phyloP scores from a whole-genome alignment of 1,284 basidiomycete genomes.

The Papiliotrema fonsecae region DNA sequence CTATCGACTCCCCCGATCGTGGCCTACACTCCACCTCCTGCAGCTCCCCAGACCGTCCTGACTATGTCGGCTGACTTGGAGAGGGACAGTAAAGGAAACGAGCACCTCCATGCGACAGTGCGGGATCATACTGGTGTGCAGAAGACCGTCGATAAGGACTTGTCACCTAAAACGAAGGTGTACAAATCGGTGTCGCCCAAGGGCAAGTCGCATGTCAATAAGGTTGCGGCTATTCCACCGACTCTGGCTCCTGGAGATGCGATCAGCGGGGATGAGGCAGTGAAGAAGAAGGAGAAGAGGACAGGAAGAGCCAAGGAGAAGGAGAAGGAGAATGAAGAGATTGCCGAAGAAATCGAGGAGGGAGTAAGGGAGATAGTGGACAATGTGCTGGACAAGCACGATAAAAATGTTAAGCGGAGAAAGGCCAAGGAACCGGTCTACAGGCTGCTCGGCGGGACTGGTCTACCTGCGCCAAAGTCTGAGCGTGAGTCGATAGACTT shows the following conservation, averaged over 20 bases:
- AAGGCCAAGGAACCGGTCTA: constrained; percentile 19
- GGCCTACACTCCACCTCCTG: constrained; percentile 3
- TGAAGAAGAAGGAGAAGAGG: constrained; percentile 4
- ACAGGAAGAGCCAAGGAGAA: constrained; percentile 18
- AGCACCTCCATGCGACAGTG: constrained; percentile 28
- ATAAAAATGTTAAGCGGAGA: constrained; percentile 12
- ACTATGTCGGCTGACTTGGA: constrained; percentile 32
- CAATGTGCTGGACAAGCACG: constrained; percentile 10
- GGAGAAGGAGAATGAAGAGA: constrained; percentile 7
- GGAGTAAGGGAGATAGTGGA: not conserved
- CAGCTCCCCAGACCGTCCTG: constrained; percentile 22
- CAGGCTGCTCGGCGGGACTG: constrained; percentile 11
- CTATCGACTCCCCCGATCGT: not conserved
- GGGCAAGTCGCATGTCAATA: no score
- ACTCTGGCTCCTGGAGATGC: constrained; percentile 1
- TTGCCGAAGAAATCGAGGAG: constrained; percentile 11
- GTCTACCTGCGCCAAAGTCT: constrained; percentile 21
- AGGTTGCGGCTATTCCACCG: no score
- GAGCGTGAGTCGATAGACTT: constrained; percentile 24
- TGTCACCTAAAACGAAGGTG: not conserved
- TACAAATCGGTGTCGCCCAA: not conserved
- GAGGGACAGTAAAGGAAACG: constrained; percentile 22
- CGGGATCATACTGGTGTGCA: constrained; percentile 23
- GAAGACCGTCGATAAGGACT: not conserved
- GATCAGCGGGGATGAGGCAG: constrained; percentile 10